Evolutionary conservation across 768 basidiomycete species (phyloP), one percentile per base, ranked within the genome.

Genomic region (Lactifluus subvellereus): DNA sequence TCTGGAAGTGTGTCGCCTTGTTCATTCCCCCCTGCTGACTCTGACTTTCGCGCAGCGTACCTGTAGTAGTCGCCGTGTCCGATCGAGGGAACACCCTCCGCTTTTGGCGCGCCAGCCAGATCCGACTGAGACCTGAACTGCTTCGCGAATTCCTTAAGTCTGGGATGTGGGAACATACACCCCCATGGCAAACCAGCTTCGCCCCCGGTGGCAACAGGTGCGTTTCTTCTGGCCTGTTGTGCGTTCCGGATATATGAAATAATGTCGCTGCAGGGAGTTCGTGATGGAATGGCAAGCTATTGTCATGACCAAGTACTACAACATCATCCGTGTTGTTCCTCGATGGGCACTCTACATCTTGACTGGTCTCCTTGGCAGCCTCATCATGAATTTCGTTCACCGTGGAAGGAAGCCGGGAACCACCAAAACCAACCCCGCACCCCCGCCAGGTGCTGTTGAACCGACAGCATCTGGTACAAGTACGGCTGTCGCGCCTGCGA

Each of bases 121-220:
- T 93, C 60, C 80, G 85, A 60, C 74, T 91, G 6, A 79, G 76
- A 35, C 78, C 81, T 3, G 84, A 85, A 20, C 72, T 80, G 18
- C 71, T 96, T 45, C 84, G 85, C 55, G 77, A 81, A 56, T 91
- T 88, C 73, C 75, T 96, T 61, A 77, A 78, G 66, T 77, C 81
- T 11, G 86, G 89, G 62, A 79, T 72, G 20, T 94, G 85, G 83
- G 77, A 78, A 60, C 70, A 77, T 3, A 82, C 82, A n/a, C 77
- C 82, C 7, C 82, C 85, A 2, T 96, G 93, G 94, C 74, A 75
- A 16, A 77, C 84, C 11, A 69, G 76, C 38, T 95, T 82, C 67
- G 82, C 83, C 9, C 93, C 93, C 8, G 91, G 91, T 43, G 92
- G 93, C 45, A 78, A 79, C 59, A 80, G 85, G 92, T 90, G 70